A percentile compares a stretch with the other conserved stretches of the same genome.
These are phyloP conservation scores for Xylariaceae sp. DNA, from an alignment of 2,329 filamentous ascomycete genomes.

Conservation along the genomic window DNA sequence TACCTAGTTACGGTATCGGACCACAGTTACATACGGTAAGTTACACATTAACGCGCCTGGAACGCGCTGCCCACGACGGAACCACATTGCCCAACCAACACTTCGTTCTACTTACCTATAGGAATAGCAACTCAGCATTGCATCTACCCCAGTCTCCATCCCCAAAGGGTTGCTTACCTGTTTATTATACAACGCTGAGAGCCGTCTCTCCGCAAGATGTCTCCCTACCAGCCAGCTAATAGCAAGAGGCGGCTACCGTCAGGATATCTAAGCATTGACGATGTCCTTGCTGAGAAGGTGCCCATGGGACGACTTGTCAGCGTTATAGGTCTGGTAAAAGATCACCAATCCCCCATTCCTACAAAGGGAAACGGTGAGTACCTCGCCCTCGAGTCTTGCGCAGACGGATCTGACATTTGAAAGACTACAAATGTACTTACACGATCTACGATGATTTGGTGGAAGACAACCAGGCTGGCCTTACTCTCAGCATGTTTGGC, in stretches of 20 bases:
- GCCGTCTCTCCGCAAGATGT: constrained; percentile 18
- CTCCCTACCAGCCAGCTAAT: constrained; percentile 11
- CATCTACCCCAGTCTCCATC: not conserved
- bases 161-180: not conserved
- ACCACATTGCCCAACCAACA: not conserved
- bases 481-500: constrained; percentile 59
- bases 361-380: constrained; percentile 50
- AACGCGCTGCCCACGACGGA: constrained; percentile 14
- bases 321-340: constrained; percentile 68
- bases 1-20: too few relatives aligned
- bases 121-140: not conserved
- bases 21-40: too few relatives aligned
- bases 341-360: constrained; percentile 51
- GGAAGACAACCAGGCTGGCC: constrained; percentile 39
- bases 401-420: constrained; percentile 10
- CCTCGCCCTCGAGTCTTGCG: not conserved
- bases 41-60: constrained; percentile 8
- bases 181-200: not conserved
- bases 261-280: constrained; percentile 40
- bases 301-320: constrained; percentile 40
- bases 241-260: constrained; percentile 21
- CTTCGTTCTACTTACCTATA: too few relatives aligned
- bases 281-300: constrained; percentile 42
- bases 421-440: constrained; percentile 59
- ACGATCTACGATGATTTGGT: constrained; percentile 57